A percentile compares a stretch with the other conserved stretches of the same genome.
Evolutionary conservation across 331 rosid genomes (phyloP).

Genomic region (Dryas integrifolia): DNA sequence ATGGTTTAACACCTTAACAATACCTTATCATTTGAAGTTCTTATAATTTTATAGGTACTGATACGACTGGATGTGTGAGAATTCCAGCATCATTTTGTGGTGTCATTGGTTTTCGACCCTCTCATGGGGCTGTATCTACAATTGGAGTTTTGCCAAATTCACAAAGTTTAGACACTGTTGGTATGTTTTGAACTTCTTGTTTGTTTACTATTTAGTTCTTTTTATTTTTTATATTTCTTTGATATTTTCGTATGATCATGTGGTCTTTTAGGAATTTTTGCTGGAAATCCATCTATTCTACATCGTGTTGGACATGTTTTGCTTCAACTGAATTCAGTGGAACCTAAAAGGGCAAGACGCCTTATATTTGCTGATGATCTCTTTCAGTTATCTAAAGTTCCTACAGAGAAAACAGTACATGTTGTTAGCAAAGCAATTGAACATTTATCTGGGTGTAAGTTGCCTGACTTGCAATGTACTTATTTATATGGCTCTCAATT

Average conservation of each 20-base stretch:
- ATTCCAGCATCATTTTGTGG: slow-evolving; percentile 82
- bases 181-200: slow-evolving; percentile 41
- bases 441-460: slow-evolving; percentile 84
- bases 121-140: slow-evolving; percentile 66
- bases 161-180: slow-evolving; percentile 79
- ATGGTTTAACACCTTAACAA: not conserved
- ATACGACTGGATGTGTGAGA: slow-evolving; percentile 80
- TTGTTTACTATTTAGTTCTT: not conserved
- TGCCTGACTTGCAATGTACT: slow-evolving; percentile 8
- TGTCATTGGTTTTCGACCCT: slow-evolving; percentile 72
- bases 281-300: slow-evolving; percentile 66
- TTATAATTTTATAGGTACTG: slow-evolving; percentile 54
- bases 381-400: slow-evolving; percentile 65
- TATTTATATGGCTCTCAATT: not conserved
- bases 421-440: slow-evolving; percentile 55
- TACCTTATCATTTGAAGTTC: slow-evolving; percentile 16
- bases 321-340: slow-evolving; percentile 51
- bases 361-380: slow-evolving; percentile 82
- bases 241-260: slow-evolving; percentile 14
- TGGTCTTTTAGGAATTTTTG: slow-evolving; percentile 63
- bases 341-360: slow-evolving; percentile 58
- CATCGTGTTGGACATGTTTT: slow-evolving; percentile 75
- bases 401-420: slow-evolving; percentile 51
- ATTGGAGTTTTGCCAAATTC: slow-evolving; percentile 69
- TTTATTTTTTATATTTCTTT: not conserved